Conservation (phyloP, 75 land plant species). For the Isoetes taiwanensis region DNA sequence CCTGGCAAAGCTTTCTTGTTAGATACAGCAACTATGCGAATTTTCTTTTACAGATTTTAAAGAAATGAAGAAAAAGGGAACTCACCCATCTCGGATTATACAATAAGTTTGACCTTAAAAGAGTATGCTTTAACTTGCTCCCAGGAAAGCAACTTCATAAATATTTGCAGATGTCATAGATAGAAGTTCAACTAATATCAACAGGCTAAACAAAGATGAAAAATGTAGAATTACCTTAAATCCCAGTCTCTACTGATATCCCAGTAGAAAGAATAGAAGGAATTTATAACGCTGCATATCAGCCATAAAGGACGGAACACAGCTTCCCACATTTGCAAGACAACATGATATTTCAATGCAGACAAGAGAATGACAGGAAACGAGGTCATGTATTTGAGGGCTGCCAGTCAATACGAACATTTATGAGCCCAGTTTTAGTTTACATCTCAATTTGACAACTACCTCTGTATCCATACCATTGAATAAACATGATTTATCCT, state of each 20-base stretch:
- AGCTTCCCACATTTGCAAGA: conserved; percentile 52
- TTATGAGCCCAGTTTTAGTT: neutral
- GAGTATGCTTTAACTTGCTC: conserved; percentile 43
- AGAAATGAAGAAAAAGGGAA: too few species aligned
- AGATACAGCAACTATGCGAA: too few species aligned
- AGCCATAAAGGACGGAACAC: conserved; percentile 87
- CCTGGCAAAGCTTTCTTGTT: conserved; percentile 30
- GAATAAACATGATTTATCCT: conserved; percentile 55
- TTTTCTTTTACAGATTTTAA: too few species aligned
- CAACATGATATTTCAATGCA: conserved; percentile 83
- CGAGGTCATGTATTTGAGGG: conserved; percentile 83
- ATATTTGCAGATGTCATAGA: too few species aligned
- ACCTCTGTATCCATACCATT: conserved; percentile 44
- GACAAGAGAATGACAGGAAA: conserved; percentile 89
- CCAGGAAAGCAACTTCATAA: conserved; percentile 47
- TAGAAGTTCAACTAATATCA: too few species aligned
- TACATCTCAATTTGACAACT: neutral
- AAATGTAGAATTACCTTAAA: conserved; percentile 64
- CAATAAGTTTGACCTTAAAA: conserved; percentile 40
- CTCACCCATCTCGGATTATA: conserved; percentile 78
- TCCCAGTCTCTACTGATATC: conserved; percentile 96
- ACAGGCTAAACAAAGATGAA: too few species aligned
- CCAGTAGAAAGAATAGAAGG: conserved; percentile 94
- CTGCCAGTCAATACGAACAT: conserved; percentile 27
- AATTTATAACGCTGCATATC: conserved; percentile 65